Conservation (phyloP, 164 flowering plant species). For the Vitis amurensis region DNA sequence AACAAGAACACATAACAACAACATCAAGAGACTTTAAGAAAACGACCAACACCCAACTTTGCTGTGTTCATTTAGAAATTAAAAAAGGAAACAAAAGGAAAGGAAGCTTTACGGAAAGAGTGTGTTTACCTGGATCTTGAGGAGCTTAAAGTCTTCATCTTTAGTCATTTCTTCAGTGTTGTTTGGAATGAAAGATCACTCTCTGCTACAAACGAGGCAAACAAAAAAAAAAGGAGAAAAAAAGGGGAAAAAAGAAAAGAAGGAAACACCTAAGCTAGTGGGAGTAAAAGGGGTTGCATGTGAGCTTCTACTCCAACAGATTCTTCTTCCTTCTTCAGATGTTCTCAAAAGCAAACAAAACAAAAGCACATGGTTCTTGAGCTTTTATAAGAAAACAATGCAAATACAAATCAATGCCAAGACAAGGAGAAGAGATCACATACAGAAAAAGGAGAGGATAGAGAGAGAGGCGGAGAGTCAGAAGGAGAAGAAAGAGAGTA, state of each 20-base stretch:
- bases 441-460: neutral
- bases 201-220: slow-evolving; percentile 15
- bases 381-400: neutral
- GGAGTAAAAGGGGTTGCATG: slow-evolving; percentile 18
- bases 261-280: slow-evolving; percentile 7
- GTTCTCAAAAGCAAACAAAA: slow-evolving; percentile 27
- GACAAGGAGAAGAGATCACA: slow-evolving; percentile 1
- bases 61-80: neutral
- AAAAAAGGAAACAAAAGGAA: neutral
- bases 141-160: slow-evolving; percentile 80
- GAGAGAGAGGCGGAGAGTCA: neutral
- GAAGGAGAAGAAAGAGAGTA: neutral
- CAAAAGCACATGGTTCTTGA: slow-evolving; percentile 30
- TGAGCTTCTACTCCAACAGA: slow-evolving; percentile 13
- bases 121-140: slow-evolving; percentile 68
- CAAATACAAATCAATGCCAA: slow-evolving; percentile 2
- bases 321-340: slow-evolving; percentile 9
- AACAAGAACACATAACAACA: slow-evolving; percentile 6
- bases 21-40: slow-evolving; percentile 15
- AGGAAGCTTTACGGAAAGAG: neutral
- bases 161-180: slow-evolving; percentile 57
- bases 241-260: neutral
- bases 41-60: slow-evolving; percentile 18
- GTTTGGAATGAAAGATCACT: slow-evolving; percentile 15
- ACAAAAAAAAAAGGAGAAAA: neutral